A percentile compares a stretch with the other conserved stretches of the same genome.
phyloP scores from a whole-genome alignment of 108 stramenopile species.

The Nitzschia inconspicua region DNA sequence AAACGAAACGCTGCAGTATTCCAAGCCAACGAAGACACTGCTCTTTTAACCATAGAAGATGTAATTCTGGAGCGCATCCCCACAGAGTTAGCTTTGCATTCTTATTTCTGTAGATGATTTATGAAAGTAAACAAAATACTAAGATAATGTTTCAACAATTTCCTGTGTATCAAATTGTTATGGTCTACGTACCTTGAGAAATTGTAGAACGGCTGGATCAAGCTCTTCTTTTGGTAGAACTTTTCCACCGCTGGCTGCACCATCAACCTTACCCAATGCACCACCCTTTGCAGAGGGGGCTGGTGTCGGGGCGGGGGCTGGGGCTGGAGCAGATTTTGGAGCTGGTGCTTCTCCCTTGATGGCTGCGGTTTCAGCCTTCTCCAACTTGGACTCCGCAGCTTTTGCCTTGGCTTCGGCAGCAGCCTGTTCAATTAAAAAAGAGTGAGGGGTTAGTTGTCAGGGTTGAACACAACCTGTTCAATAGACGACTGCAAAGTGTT shows the following conservation, averaged over 20 bases:
- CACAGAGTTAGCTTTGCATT: background rate
- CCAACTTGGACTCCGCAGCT: slow-evolving; percentile 27
- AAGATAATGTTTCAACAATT: no score
- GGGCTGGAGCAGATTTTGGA: slow-evolving; percentile 15
- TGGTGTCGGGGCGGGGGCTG: slow-evolving; percentile 28
- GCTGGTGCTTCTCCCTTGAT: slow-evolving; percentile 27
- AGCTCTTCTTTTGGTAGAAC: slow-evolving; percentile 79
- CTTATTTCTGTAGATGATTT: no score
- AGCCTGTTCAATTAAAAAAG: slow-evolving; percentile 9
- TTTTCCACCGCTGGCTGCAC: slow-evolving; percentile 59
- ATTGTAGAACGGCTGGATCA: slow-evolving; percentile 64
- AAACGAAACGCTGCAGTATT: no score
- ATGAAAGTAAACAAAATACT: no score
- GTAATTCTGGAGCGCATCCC: background rate
- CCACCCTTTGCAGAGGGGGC: slow-evolving; percentile 11
- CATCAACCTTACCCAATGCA: slow-evolving; percentile 63
- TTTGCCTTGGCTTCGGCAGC: slow-evolving; percentile 37
- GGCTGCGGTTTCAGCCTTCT: slow-evolving; percentile 12
- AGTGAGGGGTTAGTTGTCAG: slow-evolving; percentile 3
- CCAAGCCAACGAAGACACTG: no score
- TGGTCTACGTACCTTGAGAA: slow-evolving; percentile 67
- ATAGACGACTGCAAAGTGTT: no score
- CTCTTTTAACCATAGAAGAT: no score
- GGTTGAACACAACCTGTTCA: no score
- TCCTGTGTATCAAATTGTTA: no score